Evolutionary conservation across 305 asterid species (phyloP).

Genomic region (Plantago coronopus): DNA sequence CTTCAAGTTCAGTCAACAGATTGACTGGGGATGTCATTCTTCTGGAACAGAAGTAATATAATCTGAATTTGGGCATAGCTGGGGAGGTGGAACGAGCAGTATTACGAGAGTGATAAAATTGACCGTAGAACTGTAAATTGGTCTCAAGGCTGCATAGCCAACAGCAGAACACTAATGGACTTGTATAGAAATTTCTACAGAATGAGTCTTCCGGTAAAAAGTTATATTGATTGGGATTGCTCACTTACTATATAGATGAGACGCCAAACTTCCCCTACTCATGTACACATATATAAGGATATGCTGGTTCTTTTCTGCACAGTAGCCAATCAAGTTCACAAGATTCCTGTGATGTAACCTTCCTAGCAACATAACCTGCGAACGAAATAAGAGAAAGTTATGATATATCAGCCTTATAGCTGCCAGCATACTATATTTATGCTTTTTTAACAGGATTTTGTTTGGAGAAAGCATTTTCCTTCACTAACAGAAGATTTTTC

Average conservation of each 20-base stretch:
- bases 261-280: constrained; percentile 91
- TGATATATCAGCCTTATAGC: too few species aligned
- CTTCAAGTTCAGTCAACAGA: too few species aligned
- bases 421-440: too few species aligned
- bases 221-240: constrained; percentile 6
- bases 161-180: neutral
- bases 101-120: too few species aligned
- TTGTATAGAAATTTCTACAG: neutral
- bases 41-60: too few species aligned
- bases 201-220: neutral
- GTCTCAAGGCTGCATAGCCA: neutral
- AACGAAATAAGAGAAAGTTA: constrained; percentile 8
- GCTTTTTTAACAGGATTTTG: too few species aligned
- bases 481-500: too few species aligned
- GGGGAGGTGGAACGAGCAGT: too few species aligned
- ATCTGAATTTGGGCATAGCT: too few species aligned
- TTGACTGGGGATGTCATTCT: too few species aligned
- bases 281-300: constrained; percentile 88
- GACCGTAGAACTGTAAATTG: neutral
- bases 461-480: too few species aligned
- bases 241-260: constrained; percentile 81
- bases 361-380: constrained; percentile 83
- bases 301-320: constrained; percentile 89
- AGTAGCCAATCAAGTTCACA: constrained; percentile 91
- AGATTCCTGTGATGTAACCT: constrained; percentile 95